Evolutionary conservation across 176 grass and related monocot species (phyloP).

Genomic region (Paspalum vaginatum): DNA sequence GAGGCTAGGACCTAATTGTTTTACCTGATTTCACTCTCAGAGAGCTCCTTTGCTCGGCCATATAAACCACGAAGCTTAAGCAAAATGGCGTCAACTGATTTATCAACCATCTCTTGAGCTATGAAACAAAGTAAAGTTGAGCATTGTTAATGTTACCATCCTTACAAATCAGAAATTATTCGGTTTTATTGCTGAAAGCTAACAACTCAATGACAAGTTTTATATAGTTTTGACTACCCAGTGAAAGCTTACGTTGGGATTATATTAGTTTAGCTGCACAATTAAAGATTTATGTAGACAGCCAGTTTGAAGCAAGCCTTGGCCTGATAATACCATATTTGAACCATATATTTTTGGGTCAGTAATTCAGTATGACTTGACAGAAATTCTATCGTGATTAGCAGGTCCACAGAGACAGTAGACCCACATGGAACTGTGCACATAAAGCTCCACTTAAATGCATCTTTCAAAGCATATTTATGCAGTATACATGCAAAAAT

Average conservation of each 20-base stretch:
- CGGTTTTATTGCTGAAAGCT: not conserved
- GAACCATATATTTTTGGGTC: not conserved
- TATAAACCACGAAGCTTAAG: slow-evolving; percentile 71
- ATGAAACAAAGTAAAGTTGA: slow-evolving; percentile 52
- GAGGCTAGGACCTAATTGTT: not conserved
- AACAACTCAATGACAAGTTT: not conserved
- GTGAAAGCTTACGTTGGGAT: not conserved
- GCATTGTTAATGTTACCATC: slow-evolving; percentile 38
- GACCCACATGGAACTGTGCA: not conserved
- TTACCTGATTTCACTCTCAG: slow-evolving; percentile 87
- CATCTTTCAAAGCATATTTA: not conserved
- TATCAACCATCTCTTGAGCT: slow-evolving; percentile 83
- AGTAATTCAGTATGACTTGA: slow-evolving; percentile 16
- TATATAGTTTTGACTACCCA: slow-evolving; percentile 10
- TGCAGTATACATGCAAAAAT: not conserved
- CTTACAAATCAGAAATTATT: slow-evolving; percentile 18
- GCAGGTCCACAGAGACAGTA: not conserved
- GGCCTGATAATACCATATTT: not conserved
- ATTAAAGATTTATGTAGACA: not conserved
- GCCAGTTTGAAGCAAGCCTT: not conserved
- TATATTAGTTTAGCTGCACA: slow-evolving; percentile 21
- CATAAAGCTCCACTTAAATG: not conserved
- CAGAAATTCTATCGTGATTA: not conserved
- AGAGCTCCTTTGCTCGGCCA: slow-evolving; percentile 72
- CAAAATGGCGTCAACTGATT: slow-evolving; percentile 61